phyloP scores from a whole-genome alignment of 768 basidiomycete species.

The Collybia nuda region DNA sequence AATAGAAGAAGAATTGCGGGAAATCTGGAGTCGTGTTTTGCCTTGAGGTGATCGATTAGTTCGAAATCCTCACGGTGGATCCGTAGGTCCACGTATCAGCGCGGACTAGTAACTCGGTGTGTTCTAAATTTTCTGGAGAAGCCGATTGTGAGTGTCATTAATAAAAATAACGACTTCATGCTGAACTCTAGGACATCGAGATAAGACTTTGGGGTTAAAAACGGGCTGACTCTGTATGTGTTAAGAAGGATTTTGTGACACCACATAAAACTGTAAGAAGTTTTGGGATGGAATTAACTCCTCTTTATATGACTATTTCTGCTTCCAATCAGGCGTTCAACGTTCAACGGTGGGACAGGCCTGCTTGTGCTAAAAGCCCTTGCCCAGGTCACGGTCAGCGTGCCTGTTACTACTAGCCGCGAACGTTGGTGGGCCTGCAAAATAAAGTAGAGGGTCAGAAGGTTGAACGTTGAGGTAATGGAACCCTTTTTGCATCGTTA shows the following conservation, averaged over 20 bases:
- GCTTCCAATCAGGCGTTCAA: too few species aligned
- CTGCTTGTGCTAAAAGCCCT: too few species aligned
- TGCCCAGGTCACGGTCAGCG: too few species aligned
- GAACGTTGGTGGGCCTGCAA: too few species aligned
- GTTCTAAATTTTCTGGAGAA: background rate
- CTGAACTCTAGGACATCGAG: too few species aligned
- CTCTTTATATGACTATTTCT: too few species aligned
- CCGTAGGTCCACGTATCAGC: slow-evolving; percentile 21
- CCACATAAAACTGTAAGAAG: background rate
- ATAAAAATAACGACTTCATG: too few species aligned
- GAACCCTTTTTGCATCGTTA: slow-evolving; percentile 42
- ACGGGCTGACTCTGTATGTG: background rate
- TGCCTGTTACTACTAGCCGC: too few species aligned
- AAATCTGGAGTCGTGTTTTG: slow-evolving; percentile 37
- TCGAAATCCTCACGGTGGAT: slow-evolving; percentile 18
- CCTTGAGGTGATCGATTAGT: slow-evolving; percentile 45
- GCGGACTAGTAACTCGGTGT: background rate
- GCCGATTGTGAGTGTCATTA: background rate
- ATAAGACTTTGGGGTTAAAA: background rate
- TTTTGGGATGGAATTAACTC: background rate
- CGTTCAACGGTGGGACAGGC: too few species aligned
- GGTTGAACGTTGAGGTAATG: too few species aligned
- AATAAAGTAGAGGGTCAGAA: too few species aligned
- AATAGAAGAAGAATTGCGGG: background rate
- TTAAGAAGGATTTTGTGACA: background rate